Percentiles rank a stretch among this genome's conserved stretches.
Evolutionary conservation across 2,329 filamentous ascomycete species (phyloP).

Genomic region (Rhynchosporium agropyri): DNA sequence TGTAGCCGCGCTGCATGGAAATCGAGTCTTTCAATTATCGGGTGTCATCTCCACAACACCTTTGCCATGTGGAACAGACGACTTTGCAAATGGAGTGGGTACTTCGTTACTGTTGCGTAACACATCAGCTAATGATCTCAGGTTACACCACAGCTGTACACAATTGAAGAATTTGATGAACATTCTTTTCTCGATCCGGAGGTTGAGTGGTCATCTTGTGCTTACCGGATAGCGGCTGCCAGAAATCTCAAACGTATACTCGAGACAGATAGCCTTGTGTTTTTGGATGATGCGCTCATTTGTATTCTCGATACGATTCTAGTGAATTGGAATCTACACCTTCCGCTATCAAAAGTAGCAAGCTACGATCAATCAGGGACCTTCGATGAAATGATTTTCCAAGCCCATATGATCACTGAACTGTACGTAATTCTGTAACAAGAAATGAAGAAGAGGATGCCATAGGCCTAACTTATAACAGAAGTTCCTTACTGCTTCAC

Average conservation of each 20-base stretch:
- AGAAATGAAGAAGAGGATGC: background rate
- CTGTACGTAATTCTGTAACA: conserved; percentile 34
- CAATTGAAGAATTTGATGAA: conserved; percentile 76
- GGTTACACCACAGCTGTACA: conserved; percentile 61
- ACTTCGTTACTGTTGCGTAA: background rate
- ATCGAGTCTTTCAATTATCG: conserved; percentile 68
- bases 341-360: conserved; percentile 71
- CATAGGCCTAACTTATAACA: conserved; percentile 31
- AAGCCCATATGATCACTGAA: conserved; percentile 77
- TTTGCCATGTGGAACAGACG: conserved; percentile 75
- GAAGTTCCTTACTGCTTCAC: conserved; percentile 72
- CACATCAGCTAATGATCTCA: conserved; percentile 46
- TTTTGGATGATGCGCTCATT: conserved; percentile 53
- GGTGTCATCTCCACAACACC: conserved; percentile 67
- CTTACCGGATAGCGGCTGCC: conserved; percentile 79
- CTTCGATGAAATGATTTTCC: conserved; percentile 88
- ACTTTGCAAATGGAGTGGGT: conserved; percentile 30
- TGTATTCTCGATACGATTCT: conserved; percentile 59
- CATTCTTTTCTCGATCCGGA: conserved; percentile 63
- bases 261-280: conserved; percentile 53
- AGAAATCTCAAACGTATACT: conserved; percentile 79
- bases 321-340: conserved; percentile 75
- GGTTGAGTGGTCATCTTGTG: conserved; percentile 76
- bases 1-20: conserved; percentile 75
- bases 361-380: conserved; percentile 69